phyloP scores from a whole-genome alignment of 1,284 basidiomycete species.

The Hypsizygus ulmarius region DNA sequence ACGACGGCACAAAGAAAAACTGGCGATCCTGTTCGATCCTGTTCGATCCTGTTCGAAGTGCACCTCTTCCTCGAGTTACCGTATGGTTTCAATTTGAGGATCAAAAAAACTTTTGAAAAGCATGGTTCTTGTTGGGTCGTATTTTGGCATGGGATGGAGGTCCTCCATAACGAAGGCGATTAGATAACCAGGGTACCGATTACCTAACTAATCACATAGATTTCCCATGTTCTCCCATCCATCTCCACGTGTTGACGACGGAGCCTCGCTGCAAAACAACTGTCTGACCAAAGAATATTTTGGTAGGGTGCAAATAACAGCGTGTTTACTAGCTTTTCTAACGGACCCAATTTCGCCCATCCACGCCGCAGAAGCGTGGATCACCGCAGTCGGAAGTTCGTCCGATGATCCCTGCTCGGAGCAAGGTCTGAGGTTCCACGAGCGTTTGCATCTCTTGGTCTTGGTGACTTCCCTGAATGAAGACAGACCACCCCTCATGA shows the following conservation, averaged over 20 bases:
- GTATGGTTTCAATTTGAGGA: neutral
- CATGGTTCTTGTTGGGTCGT: no score
- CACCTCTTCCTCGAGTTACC: no score
- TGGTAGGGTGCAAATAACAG: conserved; percentile 7
- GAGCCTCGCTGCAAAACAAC: conserved; percentile 8
- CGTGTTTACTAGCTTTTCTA: conserved; percentile 16
- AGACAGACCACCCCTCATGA: conserved; percentile 7
- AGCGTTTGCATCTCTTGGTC: conserved; percentile 4
- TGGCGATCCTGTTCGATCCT: no score
- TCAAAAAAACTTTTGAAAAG: neutral
- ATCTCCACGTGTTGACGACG: conserved; percentile 5
- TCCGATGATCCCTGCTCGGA: conserved; percentile 2
- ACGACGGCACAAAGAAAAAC: neutral
- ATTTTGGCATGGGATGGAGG: no score
- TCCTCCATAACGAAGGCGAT: neutral
- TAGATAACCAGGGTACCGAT: conserved; percentile 1
- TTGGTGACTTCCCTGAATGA: conserved; percentile 14
- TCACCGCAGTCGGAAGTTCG: conserved; percentile 17
- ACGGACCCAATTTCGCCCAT: conserved; percentile 10
- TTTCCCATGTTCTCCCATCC: neutral
- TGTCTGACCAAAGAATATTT: conserved; percentile 1
- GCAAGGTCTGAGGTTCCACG: conserved; percentile 2
- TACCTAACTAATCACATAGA: neutral
- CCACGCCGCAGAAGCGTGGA: conserved; percentile 17
- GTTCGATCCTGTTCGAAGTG: no score